phyloP scores from a whole-genome alignment of 2,329 filamentous ascomycete genomes.

The Epichloe baconii region DNA sequence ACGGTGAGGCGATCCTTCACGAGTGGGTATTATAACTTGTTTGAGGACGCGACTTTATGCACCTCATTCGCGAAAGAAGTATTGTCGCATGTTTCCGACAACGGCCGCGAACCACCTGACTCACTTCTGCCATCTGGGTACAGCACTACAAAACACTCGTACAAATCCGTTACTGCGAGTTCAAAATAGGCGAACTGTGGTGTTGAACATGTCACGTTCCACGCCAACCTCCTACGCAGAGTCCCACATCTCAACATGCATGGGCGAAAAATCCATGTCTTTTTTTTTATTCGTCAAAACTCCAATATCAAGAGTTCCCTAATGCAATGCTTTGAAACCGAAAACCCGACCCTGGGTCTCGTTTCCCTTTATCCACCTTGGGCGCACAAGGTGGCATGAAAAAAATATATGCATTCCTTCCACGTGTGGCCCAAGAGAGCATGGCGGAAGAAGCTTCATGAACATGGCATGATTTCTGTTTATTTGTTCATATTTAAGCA shows the following conservation, averaged over 20 bases:
- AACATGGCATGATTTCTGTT: neutral
- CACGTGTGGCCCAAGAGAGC: neutral
- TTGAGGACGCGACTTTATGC: neutral
- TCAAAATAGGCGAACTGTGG: neutral
- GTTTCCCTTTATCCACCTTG: conserved; percentile 6
- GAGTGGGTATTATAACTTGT: neutral
- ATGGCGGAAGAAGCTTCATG: neutral
- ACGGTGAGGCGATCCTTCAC: neutral
- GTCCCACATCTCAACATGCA: conserved; percentile 4
- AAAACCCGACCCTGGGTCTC: conserved; percentile 18
- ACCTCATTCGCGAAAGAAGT: neutral
- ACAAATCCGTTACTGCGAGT: neutral
- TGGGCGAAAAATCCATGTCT: conserved; percentile 22
- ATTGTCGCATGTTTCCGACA: neutral
- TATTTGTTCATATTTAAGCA: conserved; percentile 41
- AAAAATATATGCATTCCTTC: neutral
- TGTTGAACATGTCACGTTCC: neutral
- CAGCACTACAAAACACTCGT: no score
- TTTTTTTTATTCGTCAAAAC: conserved; percentile 25
- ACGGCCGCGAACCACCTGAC: neutral
- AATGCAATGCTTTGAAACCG: conserved; percentile 30
- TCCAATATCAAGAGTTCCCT: conserved; percentile 25
- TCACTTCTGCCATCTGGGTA: neutral
- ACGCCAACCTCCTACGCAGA: neutral
- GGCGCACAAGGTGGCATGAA: conserved; percentile 6